Evolutionary conservation across 768 basidiomycete species (phyloP), one percentile per base, ranked within the genome.

Genomic region (Coprinopsis sp.): DNA sequence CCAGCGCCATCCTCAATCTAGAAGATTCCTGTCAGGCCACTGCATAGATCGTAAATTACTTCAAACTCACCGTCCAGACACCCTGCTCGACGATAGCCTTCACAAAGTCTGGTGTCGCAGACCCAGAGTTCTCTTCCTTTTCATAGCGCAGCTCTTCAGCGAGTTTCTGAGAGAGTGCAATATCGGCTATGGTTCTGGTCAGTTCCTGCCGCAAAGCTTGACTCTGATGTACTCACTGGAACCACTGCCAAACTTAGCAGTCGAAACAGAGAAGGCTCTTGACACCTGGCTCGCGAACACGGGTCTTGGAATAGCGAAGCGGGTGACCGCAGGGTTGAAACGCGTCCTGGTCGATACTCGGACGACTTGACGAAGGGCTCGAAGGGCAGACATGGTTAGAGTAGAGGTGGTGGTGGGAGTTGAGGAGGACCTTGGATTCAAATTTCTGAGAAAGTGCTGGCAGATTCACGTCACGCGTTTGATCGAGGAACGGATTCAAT

Each of bases 81-180:
- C 84, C 83, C 58, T 83, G 73, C 42, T 65, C 70, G 60, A 79
- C 77, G 76, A 97, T 91, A 12, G 73, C 63, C 57, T 78, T 78
- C 58, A 98, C 58, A 61, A 91, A 94, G 37, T 88, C 87, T 23
- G 93, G 92, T 22, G 59, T 58, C 11, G 51, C 48, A 1, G 60
- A 66, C 0, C 58, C 49, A 10, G 59, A 45, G 25, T 59, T 58
- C 25, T 66, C 65, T 56, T 92, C 84, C 50, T 78, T 71, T 70
- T 99, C 94, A 61, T 87, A 96, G 57, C 83, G 73, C 56, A 96
- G 74, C 70, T 98, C 95, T 61, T 87, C 82, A 40, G 74, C 64
- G 39, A 95, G 71, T 57, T 87, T 90, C 59, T 84, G 76, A 8
- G 81, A 71, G 33, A 98, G 79, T 18, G 78, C 64, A 25, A 87